Percentiles rank a stretch among this genome's conserved stretches.
Evolutionary conservation across 2,329 filamentous ascomycete species (phyloP).

Genomic region (Claviceps paspali): DNA sequence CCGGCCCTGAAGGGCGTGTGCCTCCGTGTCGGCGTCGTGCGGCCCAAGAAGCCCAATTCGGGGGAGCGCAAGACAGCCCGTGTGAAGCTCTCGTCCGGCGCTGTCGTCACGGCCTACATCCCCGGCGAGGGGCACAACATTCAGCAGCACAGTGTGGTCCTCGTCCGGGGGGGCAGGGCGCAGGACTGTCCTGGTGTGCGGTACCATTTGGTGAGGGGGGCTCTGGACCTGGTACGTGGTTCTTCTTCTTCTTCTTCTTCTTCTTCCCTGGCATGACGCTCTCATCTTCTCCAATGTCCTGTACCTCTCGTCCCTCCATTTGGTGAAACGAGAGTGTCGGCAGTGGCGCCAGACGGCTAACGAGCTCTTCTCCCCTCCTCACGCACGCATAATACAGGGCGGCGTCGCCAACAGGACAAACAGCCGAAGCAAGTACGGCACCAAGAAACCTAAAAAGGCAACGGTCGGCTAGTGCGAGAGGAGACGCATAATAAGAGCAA

Average conservation of each 20-base stretch:
- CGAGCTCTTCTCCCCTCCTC: background rate
- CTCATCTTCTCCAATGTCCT: background rate
- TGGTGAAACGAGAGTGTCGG: background rate
- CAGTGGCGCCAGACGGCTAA: too few species aligned
- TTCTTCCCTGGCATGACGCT: too few species aligned
- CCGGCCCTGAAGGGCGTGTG: conserved; percentile 93
- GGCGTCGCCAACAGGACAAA: conserved; percentile 76
- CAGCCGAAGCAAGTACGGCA: conserved; percentile 90
- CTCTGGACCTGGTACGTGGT: conserved; percentile 72
- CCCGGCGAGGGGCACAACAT: conserved; percentile 97
- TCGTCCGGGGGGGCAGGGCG: conserved; percentile 80
- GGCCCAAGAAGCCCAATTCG: conserved; percentile 98
- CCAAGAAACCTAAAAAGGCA: conserved; percentile 92
- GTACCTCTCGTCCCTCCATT: background rate
- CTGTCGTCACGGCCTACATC: conserved; percentile 83
- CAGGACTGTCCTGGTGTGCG: conserved; percentile 99
- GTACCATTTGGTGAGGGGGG: conserved; percentile 84
- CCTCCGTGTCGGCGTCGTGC: conserved; percentile 80
- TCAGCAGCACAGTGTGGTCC: conserved; percentile 93
- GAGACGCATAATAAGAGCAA: too few species aligned
- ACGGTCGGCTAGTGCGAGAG: conserved; percentile 36
- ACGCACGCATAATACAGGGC: conserved; percentile 53
- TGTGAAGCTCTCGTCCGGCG: conserved; percentile 75
- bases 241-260: conserved; percentile 6
- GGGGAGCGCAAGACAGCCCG: conserved; percentile 92